A percentile compares a stretch with the other conserved stretches of the same genome.
Conservation (phyloP, 352 stramenopile species). For the Globisporangium okanoganense region DNA sequence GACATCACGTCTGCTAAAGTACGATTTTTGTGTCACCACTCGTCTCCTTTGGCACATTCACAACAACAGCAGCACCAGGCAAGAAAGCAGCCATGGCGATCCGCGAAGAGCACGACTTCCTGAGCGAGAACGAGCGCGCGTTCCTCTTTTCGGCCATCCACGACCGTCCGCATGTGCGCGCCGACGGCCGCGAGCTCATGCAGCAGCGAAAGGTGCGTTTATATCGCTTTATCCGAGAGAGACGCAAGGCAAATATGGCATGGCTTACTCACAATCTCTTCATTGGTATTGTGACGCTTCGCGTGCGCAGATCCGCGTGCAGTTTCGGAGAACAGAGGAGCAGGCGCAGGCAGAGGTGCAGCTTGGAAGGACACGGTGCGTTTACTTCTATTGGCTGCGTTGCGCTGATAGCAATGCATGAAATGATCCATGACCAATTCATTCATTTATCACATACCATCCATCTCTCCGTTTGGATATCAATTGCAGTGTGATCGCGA, state of each 20-base stretch:
- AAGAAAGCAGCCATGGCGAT: constrained; percentile 31
- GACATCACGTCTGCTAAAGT: constrained; percentile 13
- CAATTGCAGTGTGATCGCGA: constrained; percentile 57
- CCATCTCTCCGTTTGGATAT: too few species aligned
- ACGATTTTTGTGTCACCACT: constrained; percentile 17
- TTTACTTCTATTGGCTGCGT: not conserved
- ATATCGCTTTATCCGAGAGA: not conserved
- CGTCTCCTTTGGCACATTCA: constrained; percentile 4
- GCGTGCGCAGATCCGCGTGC: constrained; percentile 48
- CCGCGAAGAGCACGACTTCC: constrained; percentile 64
- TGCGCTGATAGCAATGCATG: not conserved
- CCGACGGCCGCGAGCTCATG: constrained; percentile 74
- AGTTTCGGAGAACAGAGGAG: constrained; percentile 73
- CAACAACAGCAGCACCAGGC: not conserved
- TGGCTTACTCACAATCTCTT: not conserved
- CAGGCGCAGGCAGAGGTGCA: constrained; percentile 81
- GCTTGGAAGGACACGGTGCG: constrained; percentile 68
- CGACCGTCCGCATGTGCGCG: constrained; percentile 53
- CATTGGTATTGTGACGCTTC: not conserved
- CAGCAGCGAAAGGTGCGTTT: constrained; percentile 63
- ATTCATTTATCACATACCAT: not conserved
- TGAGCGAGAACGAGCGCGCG: constrained; percentile 79
- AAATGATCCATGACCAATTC: too few species aligned
- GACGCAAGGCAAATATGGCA: not conserved
- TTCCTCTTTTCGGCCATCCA: constrained; percentile 69